These are phyloP conservation scores for Fraxinus greggii DNA, from an alignment of 305 asterid species.

Conservation along the genomic window DNA sequence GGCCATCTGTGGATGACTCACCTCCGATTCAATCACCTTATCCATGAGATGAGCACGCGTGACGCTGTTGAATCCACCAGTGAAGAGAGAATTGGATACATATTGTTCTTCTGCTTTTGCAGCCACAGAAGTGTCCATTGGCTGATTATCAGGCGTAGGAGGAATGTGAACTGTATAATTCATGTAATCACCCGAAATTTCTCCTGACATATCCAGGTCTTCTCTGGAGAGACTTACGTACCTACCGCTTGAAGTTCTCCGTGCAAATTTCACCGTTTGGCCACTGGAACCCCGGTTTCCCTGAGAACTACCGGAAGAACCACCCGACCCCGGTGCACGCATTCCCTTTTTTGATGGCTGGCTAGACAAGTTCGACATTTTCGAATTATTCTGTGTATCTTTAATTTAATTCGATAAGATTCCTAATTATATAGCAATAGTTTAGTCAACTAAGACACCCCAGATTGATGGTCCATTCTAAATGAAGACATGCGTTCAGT, in stretches of 20 bases:
- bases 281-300: constrained; percentile 2
- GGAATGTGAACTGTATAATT: constrained; percentile 54
- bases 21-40: constrained; percentile 52
- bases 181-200: constrained; percentile 37
- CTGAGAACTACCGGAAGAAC: neutral
- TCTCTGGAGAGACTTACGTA: constrained; percentile 19
- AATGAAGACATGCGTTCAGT: neutral
- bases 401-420: neutral
- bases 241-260: constrained; percentile 19
- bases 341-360: constrained; percentile 10
- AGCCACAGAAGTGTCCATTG: constrained; percentile 45
- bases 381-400: neutral
- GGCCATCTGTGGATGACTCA: constrained; percentile 53
- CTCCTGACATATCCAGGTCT: constrained; percentile 15
- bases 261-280: constrained; percentile 15
- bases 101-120: constrained; percentile 56
- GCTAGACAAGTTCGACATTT: constrained; percentile 7
- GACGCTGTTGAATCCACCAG: constrained; percentile 54
- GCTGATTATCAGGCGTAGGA: constrained; percentile 55
- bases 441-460: neutral
- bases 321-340: neutral
- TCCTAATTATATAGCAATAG: neutral
- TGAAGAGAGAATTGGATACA: constrained; percentile 48
- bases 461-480: neutral
- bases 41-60: constrained; percentile 57